These are phyloP conservation scores for Coleophoma eucalyptorum DNA, from an alignment of 2,329 filamentous ascomycete genomes.

Conservation along the genomic window DNA sequence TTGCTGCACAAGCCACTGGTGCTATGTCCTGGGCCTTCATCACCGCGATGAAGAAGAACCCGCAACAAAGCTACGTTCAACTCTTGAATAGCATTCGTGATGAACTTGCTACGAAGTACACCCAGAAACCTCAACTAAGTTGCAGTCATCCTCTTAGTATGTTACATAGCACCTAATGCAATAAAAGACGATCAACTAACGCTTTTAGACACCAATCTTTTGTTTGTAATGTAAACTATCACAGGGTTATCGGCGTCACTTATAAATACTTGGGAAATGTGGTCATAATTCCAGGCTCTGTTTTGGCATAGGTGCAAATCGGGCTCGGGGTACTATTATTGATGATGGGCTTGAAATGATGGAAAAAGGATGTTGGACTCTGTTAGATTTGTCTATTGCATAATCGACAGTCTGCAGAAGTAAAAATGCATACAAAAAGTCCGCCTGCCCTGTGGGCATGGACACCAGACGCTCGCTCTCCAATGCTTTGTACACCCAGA, in stretches of 20 bases:
- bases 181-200: neutral
- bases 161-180: constrained; percentile 10
- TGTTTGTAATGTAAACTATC: constrained; percentile 54
- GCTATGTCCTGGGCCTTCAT: constrained; percentile 99
- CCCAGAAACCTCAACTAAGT: constrained; percentile 93
- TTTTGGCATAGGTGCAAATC: too few species aligned
- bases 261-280: constrained; percentile 11
- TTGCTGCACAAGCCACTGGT: constrained; percentile 80
- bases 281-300: too few species aligned
- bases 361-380: too few species aligned
- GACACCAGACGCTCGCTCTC: too few species aligned
- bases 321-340: too few species aligned
- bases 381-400: too few species aligned
- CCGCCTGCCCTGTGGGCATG: too few species aligned
- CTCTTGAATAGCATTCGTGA: constrained; percentile 94
- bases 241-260: constrained; percentile 9
- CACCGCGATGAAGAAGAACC: constrained; percentile 83
- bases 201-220: constrained; percentile 52
- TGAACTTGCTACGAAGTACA: constrained; percentile 80
- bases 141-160: constrained; percentile 93
- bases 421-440: too few species aligned
- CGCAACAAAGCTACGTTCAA: constrained; percentile 93
- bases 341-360: too few species aligned
- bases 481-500: too few species aligned
- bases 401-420: too few species aligned